Evolutionary conservation across 805 yeast genomes (phyloP).

Genomic region (Ogataea neopini): DNA sequence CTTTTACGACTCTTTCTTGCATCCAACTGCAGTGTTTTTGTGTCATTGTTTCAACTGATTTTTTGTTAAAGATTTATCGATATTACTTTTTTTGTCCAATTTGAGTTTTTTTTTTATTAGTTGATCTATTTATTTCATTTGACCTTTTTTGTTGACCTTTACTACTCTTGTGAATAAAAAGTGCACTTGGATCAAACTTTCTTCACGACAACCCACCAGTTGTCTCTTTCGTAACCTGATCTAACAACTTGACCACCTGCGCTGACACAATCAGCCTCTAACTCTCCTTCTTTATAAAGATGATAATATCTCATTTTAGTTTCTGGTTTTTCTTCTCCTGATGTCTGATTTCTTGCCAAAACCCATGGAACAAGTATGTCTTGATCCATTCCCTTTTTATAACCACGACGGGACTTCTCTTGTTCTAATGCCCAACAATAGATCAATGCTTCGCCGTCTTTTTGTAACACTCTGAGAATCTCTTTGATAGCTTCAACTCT

Average conservation of each 20-base stretch:
- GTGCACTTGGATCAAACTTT: conserved; percentile 20
- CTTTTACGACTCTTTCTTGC: conserved; percentile 2
- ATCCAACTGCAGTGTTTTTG: conserved; percentile 6
- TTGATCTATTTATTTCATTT: not conserved
- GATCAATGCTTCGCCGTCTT: conserved; percentile 70
- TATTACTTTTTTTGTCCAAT: not conserved
- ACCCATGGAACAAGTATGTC: conserved; percentile 98
- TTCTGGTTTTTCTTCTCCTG: conserved; percentile 30
- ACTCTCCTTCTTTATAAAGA: conserved; percentile 80
- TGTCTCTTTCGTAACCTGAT: conserved; percentile 88
- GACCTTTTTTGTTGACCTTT: not conserved
- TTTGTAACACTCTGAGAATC: conserved; percentile 54
- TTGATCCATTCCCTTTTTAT: conserved; percentile 87
- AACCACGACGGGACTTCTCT: conserved; percentile 82
- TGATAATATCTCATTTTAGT: conserved; percentile 88
- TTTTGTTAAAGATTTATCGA: not conserved
- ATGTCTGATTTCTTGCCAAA: conserved; percentile 46
- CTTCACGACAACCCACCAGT: conserved; percentile 79
- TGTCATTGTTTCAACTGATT: too few species aligned
- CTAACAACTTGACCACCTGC: conserved; percentile 74
- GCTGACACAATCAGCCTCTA: conserved; percentile 61
- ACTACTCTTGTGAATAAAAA: not conserved
- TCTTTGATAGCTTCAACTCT: conserved; percentile 73
- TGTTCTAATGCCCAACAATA: conserved; percentile 99
- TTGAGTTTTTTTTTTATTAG: not conserved